Percentiles rank a stretch among this genome's conserved stretches.
Conservation (phyloP, 805 yeast species). For the Ogataea trehalophila region DNA sequence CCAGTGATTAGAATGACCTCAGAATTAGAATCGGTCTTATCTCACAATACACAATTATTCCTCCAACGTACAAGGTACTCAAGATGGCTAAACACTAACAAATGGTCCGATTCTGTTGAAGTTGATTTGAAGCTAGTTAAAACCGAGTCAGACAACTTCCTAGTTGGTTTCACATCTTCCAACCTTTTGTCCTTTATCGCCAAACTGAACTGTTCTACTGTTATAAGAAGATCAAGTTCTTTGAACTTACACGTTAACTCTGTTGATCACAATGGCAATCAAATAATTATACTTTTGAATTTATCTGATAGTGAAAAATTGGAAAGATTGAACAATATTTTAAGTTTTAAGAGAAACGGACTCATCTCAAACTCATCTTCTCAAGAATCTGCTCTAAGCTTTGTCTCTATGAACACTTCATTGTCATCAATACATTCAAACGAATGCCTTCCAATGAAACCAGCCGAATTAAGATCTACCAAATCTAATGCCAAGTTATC, state of each 20-base stretch:
- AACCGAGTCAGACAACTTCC: constrained; percentile 7
- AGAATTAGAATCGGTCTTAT: constrained; percentile 5
- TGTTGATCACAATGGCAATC: constrained; percentile 4
- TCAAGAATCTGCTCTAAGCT: constrained; percentile 20
- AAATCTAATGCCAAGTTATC: background rate
- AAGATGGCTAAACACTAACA: constrained; percentile 18
- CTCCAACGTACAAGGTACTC: constrained; percentile 23
- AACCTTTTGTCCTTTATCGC: constrained; percentile 14
- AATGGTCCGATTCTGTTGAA: constrained; percentile 22
- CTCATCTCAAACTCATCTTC: constrained; percentile 22
- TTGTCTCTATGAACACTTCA: constrained; percentile 10
- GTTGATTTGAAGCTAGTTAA: constrained; percentile 17
- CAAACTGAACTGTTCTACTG: constrained; percentile 11
- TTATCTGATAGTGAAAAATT: constrained; percentile 3
- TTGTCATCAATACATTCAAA: constrained; percentile 6
- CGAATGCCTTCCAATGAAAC: background rate
- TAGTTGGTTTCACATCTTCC: constrained; percentile 13
- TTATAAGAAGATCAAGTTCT: constrained; percentile 16
- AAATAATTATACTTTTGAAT: constrained; percentile 6
- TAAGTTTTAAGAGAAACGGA: constrained; percentile 9
- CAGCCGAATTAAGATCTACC: background rate
- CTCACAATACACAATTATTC: constrained; percentile 10
- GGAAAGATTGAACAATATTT: constrained; percentile 7
- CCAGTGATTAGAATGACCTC: constrained; percentile 1
- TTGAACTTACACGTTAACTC: constrained; percentile 16